Base-by-base conservation (phyloP, 2,329 filamentous ascomycete species). In the Fusarium tupiense region DNA sequence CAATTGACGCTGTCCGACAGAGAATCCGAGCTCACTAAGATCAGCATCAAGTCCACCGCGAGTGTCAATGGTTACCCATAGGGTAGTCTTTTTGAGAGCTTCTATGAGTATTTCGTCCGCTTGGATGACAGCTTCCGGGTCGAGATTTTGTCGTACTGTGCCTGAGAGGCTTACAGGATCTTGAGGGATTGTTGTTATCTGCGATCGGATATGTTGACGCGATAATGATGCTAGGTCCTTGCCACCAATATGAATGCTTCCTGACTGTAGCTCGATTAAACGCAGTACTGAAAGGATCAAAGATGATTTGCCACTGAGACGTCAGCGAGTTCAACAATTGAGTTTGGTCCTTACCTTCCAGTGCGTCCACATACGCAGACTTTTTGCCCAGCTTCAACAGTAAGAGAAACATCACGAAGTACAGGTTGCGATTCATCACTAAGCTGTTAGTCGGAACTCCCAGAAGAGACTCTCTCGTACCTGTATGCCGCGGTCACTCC, bases 311-410 rank as follows among this genome's bases (percentile, higher is more conserved):
- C 88, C 87, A 63, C 86, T 88, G 16, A 11, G 6, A 10, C 2
- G 12, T 74, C 8, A 74, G 67, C 17, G 12, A 16, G 26, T 13
- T 24, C 22, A 10, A 8, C 1, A 1, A 17, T 5, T 19, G 1
- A 8, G 1, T 0, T 6, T 19, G 8, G 6, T 1, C 2, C 26
- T 26, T 61, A 66, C 72, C 72, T 74, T 43, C 87, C 87, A 11
- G 85, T 88, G 1, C 87, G 85, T 6, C 88, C 88, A 59, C 86
- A 87, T 11, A 89, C 81, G 11, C 84, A 87, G 8, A 89, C 80
- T 46, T 86, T 88, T 67, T 86, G 82, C 0, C 86, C 86, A 0
- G 83, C 76, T 8, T 75, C 47, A 10, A 81, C 64, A 0, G 41
- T 46, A 4, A 82, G 62, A 10, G 73, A 74, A 6, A 80, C 53